Evolutionary conservation across 2,329 filamentous ascomycete genomes (phyloP), one percentile per base, ranked within the genome.

Genomic region (Colletotrichum incanum): DNA sequence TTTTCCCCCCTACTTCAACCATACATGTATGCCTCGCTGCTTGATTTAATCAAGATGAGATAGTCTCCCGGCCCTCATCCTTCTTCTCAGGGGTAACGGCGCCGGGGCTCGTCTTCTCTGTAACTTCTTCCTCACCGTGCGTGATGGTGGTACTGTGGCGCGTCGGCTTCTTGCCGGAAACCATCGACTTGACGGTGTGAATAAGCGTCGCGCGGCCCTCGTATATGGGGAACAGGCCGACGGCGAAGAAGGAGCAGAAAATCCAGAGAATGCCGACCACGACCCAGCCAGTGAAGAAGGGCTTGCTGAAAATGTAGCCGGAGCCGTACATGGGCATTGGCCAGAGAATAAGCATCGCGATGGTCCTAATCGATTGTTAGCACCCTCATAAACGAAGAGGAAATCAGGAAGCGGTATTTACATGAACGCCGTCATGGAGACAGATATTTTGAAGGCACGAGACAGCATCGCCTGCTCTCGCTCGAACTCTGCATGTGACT

Each of bases 291-390:
- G 93, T 94, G 82, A 96, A 96, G 85, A 96, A 96, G 31, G 86
- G 87, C 85, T 94, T 93, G 80, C 88, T 91, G 83, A 96, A 97
- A 65, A 98, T 88, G 79, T 98, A 98, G 0, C 89, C 89, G 0
- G 88, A 87, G 14, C 94, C 95, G 78, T 96, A 98, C 90, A 98
- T 91, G 1, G 95, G 95, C 88, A 98, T 96, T 0, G 95, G 95
- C 94, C 95, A 98, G 20, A 98, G 88, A 2, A 98, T 86, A 0
- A 98, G 84, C 67, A 97, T 85, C 0, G 90, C 87, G 0, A 97
- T 73, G 0, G 94, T 93, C 84, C 76, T 65, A 23, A 0, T 6
- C 2, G 31, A 2, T 7, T 28, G 58, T 72, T 5, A 68, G 58
- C 31, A 4, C 4, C 11, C 7, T 4, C 3, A 2, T 23, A 20